phyloP scores from a whole-genome alignment of 208 protist species.

The Leishmania lainsoni region DNA sequence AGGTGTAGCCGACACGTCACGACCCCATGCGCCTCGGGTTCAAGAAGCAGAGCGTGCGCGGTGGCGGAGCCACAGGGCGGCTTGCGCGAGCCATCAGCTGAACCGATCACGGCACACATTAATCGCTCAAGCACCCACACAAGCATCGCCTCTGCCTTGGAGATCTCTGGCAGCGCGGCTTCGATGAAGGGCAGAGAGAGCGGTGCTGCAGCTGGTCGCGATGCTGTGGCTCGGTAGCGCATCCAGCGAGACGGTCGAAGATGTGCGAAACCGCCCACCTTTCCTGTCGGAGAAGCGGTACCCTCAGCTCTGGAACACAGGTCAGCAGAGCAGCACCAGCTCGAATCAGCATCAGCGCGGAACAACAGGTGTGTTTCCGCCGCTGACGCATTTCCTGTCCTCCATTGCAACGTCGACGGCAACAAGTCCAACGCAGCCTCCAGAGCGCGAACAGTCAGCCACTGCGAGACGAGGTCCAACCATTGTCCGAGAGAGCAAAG shows the following conservation, averaged over 20 bases:
- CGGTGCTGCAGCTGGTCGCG: neutral
- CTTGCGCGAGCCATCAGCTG: neutral
- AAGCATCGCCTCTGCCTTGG: neutral
- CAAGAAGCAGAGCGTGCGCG: slow-evolving; percentile 15
- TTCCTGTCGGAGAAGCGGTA: neutral
- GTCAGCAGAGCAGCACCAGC: neutral
- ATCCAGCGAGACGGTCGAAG: slow-evolving; percentile 2
- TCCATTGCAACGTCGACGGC: neutral
- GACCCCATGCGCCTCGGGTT: slow-evolving; percentile 14
- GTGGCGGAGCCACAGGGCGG: neutral
- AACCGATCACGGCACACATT: neutral
- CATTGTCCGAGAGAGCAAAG: neutral
- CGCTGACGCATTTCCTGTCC: neutral
- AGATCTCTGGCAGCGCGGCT: slow-evolving; percentile 4
- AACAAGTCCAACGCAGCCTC: neutral
- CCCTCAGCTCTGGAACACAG: neutral
- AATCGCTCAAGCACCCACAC: slow-evolving; percentile 6
- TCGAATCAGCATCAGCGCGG: neutral
- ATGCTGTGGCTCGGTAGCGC: neutral
- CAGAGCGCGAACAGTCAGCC: slow-evolving; percentile 4
- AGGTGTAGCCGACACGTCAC: slow-evolving; percentile 23
- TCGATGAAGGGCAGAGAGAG: neutral
- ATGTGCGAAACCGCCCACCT: neutral
- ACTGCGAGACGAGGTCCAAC: slow-evolving; percentile 3
- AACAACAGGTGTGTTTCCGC: neutral